A percentile compares a stretch with the other conserved stretches of the same genome.
phyloP scores from a whole-genome alignment of 2,329 filamentous ascomycete species.

The Acrocalymma vagum region DNA sequence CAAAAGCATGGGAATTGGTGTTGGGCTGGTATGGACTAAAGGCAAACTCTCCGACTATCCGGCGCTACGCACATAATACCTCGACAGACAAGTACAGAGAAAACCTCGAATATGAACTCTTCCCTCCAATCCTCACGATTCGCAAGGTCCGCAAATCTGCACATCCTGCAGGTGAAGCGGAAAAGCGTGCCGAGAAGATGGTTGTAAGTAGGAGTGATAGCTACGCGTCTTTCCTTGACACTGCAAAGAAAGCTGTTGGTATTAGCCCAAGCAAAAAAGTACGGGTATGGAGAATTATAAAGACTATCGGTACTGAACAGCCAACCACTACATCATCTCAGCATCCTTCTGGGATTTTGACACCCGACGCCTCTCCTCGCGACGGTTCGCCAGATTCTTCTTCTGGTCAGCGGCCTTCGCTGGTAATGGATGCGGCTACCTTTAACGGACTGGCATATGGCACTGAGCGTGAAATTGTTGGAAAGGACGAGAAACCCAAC shows the following conservation, averaged over 20 bases:
- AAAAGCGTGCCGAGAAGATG: conserved; percentile 69
- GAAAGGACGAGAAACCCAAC: conserved; percentile 76
- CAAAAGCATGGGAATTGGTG: conserved; percentile 82
- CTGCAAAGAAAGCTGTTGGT: conserved; percentile 72
- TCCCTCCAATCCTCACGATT: conserved; percentile 85
- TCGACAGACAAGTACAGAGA: conserved; percentile 62
- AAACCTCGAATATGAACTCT: conserved; percentile 82
- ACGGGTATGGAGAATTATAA: conserved; percentile 75
- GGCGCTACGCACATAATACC: conserved; percentile 81
- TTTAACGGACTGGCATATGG: conserved; percentile 71
- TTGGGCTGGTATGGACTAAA: conserved; percentile 83
- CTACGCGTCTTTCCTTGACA: conserved; percentile 78
- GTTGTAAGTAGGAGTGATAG: conserved; percentile 75
- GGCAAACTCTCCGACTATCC: conserved; percentile 73
- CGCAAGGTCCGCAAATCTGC: conserved; percentile 75
- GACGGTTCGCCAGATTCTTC: conserved; percentile 49
- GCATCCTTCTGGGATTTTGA: conserved; percentile 49
- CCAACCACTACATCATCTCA: conserved; percentile 24
- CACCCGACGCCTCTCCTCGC: conserved; percentile 56
- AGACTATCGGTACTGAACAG: conserved; percentile 49
- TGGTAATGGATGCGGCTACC: conserved; percentile 69
- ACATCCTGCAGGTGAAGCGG: conserved; percentile 67
- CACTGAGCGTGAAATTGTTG: conserved; percentile 71
- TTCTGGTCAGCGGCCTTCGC: conserved; percentile 49
- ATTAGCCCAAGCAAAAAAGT: conserved; percentile 78